phyloP scores from a whole-genome alignment of 148 eudicot species.

The Dysphania ambrosioides region DNA sequence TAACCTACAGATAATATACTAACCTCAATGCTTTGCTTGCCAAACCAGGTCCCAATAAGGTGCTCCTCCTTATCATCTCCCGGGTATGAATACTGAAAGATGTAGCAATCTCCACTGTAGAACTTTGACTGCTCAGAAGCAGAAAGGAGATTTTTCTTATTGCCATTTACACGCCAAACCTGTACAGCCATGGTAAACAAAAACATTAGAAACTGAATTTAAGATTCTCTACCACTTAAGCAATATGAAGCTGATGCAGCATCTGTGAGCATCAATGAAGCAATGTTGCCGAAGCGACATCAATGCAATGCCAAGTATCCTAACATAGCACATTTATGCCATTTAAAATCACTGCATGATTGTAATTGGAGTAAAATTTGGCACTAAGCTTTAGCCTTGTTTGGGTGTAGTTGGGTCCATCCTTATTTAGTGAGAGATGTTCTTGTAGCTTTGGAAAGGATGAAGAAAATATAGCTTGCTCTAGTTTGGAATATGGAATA shows the following conservation, averaged over 20 bases:
- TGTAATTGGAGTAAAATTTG: not conserved
- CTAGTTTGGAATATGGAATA: no score
- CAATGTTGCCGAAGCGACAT: not conserved
- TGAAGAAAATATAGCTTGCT: not conserved
- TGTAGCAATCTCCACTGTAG: conserved; percentile 92
- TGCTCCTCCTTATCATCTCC: conserved; percentile 85
- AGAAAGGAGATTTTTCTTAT: conserved; percentile 64
- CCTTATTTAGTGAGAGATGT: not conserved
- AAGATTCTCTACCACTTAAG: not conserved
- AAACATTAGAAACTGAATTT: conserved; percentile 4
- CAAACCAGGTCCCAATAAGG: conserved; percentile 94
- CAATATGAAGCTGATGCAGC: not conserved
- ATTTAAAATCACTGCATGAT: not conserved
- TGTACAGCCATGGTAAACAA: conserved; percentile 31
- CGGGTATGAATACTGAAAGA: conserved; percentile 84
- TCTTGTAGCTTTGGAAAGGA: not conserved
- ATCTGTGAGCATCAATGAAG: not conserved
- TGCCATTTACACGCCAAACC: conserved; percentile 91
- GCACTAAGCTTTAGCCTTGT: not conserved
- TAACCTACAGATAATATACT: not conserved
- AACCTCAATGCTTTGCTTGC: conserved; percentile 89
- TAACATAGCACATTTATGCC: not conserved
- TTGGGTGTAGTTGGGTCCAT: not conserved
- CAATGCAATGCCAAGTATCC: not conserved
- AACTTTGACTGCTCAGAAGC: conserved; percentile 77